A percentile compares a stretch with the other conserved stretches of the same genome.
Conservation (phyloP, 805 yeast genomes). For the Hagleromyces aurorensis region DNA sequence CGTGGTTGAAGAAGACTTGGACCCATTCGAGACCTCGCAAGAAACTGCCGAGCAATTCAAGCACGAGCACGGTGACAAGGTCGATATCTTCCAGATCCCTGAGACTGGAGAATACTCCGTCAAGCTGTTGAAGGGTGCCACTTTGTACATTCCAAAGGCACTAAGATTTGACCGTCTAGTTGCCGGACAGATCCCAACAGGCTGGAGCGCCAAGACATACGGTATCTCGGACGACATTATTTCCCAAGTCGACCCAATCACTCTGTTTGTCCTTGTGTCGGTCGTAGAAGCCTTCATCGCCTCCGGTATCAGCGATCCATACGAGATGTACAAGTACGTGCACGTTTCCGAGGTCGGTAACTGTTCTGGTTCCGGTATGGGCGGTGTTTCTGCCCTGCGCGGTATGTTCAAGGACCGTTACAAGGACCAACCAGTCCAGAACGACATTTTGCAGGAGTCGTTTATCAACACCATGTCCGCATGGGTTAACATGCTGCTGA, state of each 20-base stretch:
- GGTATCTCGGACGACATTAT: constrained; percentile 93
- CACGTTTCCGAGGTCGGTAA: constrained; percentile 98
- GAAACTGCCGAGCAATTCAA: constrained; percentile 94
- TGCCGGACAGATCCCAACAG: constrained; percentile 87
- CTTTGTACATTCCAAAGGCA: constrained; percentile 78
- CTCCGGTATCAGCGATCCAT: constrained; percentile 96
- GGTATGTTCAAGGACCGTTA: constrained; percentile 97
- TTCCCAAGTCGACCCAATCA: constrained; percentile 92
- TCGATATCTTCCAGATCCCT: constrained; percentile 81
- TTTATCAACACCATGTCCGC: constrained; percentile 99
- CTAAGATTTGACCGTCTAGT: constrained; percentile 60
- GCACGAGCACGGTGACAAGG: constrained; percentile 88
- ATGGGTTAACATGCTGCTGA: constrained; percentile 97
- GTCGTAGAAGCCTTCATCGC: constrained; percentile 91
- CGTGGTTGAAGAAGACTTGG: constrained; percentile 92
- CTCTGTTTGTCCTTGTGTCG: constrained; percentile 85
- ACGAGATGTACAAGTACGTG: constrained; percentile 95
- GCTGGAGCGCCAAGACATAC: constrained; percentile 92
- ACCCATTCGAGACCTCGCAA: constrained; percentile 90
- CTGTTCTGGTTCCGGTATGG: constrained; percentile 99
- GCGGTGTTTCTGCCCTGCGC: constrained; percentile 95
- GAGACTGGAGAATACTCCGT: constrained; percentile 92
- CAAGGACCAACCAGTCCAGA: constrained; percentile 89
- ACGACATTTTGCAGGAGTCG: constrained; percentile 95
- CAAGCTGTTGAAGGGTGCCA: constrained; percentile 85